Evolutionary conservation across 2,329 filamentous ascomycete species (phyloP).

Genomic region (Arthrobotrys megalospora): DNA sequence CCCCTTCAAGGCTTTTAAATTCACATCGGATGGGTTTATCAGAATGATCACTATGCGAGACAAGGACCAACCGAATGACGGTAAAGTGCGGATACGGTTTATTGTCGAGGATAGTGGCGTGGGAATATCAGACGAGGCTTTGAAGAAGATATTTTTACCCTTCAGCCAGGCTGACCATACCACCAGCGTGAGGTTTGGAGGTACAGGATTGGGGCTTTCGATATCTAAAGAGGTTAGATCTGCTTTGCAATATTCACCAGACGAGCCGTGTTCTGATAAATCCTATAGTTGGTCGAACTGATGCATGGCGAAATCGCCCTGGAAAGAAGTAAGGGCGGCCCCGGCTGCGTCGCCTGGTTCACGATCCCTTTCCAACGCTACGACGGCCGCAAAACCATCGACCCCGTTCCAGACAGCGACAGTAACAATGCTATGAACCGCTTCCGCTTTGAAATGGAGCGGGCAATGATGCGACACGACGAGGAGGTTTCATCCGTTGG

Average conservation of each 20-base stretch:
- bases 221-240: constrained; percentile 58
- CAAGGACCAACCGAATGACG: constrained; percentile 45
- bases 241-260: not conserved
- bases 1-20: constrained; percentile 55
- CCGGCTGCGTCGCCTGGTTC: constrained; percentile 59
- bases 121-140: constrained; percentile 56
- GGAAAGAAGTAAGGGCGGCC: constrained; percentile 54
- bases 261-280: constrained; percentile 8
- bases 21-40: constrained; percentile 57
- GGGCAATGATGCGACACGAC: constrained; percentile 52
- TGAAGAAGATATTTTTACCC: constrained; percentile 58
- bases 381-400: constrained; percentile 50
- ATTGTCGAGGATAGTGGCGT: constrained; percentile 60
- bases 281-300: constrained; percentile 46
- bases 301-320: constrained; percentile 59
- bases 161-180: constrained; percentile 60
- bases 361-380: constrained; percentile 55
- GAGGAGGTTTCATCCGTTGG: constrained; percentile 51
- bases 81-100: constrained; percentile 53
- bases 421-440: constrained; percentile 54
- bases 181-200: constrained; percentile 51
- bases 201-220: constrained; percentile 54
- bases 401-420: constrained; percentile 51
- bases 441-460: constrained; percentile 57
- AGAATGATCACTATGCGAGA: constrained; percentile 58